Conservation (phyloP, 2,329 filamentous ascomycete species). For the Cladorrhinum sp. region DNA sequence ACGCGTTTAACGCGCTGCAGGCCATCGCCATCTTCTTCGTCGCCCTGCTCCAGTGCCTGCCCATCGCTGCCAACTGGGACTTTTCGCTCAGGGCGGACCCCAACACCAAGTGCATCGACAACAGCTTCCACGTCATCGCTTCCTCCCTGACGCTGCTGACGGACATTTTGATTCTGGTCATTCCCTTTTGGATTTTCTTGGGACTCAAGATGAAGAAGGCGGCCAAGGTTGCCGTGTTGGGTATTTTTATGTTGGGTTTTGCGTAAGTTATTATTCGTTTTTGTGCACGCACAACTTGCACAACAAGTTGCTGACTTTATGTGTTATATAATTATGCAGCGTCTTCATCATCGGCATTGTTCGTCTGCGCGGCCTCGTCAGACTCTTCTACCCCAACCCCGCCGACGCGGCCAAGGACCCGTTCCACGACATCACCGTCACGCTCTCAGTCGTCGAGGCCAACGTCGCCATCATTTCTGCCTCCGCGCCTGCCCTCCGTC, state of each 20-base stretch:
- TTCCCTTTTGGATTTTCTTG: slow-evolving; percentile 39
- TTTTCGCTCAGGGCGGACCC: slow-evolving; percentile 36
- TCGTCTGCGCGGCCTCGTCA: slow-evolving; percentile 32
- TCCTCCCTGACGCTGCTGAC: slow-evolving; percentile 26
- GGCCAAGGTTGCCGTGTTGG: slow-evolving; percentile 30
- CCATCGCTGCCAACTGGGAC: slow-evolving; percentile 43
- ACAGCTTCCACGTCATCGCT: slow-evolving; percentile 37
- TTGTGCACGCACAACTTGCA: no score
- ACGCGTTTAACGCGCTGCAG: slow-evolving; percentile 29
- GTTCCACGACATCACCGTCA: slow-evolving; percentile 33
- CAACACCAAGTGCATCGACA: slow-evolving; percentile 30
- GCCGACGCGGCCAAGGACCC: slow-evolving; percentile 20
- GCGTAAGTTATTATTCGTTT: slow-evolving; percentile 19
- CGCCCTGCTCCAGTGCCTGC: slow-evolving; percentile 38
- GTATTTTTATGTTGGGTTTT: slow-evolving; percentile 31
- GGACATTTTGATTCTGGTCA: slow-evolving; percentile 39
- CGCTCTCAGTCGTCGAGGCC: slow-evolving; percentile 37
- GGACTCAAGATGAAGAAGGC: slow-evolving; percentile 30
- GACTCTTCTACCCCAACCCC: slow-evolving; percentile 30
- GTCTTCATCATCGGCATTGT: slow-evolving; percentile 34
- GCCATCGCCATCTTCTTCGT: slow-evolving; percentile 32
- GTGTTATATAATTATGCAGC: slow-evolving; percentile 17
- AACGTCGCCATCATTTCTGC: slow-evolving; percentile 41
- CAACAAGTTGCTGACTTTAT: background rate
- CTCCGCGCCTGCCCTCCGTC: slow-evolving; percentile 38